Conservation (phyloP, 257 asterid genomes). For the Ilex aquifolium region DNA sequence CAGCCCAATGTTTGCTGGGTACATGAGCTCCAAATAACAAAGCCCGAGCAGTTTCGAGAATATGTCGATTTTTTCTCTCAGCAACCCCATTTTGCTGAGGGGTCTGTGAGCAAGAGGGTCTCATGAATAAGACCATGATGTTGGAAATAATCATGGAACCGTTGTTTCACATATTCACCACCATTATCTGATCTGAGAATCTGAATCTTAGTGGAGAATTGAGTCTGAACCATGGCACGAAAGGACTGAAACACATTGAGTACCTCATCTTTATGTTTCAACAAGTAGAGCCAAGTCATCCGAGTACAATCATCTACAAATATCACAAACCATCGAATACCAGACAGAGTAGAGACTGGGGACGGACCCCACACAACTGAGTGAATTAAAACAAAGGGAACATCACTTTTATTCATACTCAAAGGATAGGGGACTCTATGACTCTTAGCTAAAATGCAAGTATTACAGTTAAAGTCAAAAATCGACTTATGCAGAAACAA, state of each 20-base stretch:
- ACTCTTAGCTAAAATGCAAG: neutral
- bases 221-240: too few relatives aligned
- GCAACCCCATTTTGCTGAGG: neutral
- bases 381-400: neutral
- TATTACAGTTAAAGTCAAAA: neutral
- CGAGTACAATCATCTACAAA: conserved; percentile 2
- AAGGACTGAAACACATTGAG: too few relatives aligned
- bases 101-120: neutral
- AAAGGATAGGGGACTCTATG: neutral
- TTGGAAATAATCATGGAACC: too few relatives aligned
- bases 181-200: too few relatives aligned
- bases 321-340: neutral
- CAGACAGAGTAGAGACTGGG: neutral
- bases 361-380: neutral
- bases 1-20: neutral
- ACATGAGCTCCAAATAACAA: neutral
- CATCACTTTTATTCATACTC: neutral
- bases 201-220: too few relatives aligned
- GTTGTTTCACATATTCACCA: too few relatives aligned
- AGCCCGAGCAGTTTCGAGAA: too few relatives aligned
- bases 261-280: too few relatives aligned
- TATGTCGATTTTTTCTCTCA: neutral
- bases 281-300: neutral
- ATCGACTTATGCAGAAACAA: neutral
- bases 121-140: neutral